phyloP scores from a whole-genome alignment of 768 basidiomycete genomes.

The Dendrothele bispora region DNA sequence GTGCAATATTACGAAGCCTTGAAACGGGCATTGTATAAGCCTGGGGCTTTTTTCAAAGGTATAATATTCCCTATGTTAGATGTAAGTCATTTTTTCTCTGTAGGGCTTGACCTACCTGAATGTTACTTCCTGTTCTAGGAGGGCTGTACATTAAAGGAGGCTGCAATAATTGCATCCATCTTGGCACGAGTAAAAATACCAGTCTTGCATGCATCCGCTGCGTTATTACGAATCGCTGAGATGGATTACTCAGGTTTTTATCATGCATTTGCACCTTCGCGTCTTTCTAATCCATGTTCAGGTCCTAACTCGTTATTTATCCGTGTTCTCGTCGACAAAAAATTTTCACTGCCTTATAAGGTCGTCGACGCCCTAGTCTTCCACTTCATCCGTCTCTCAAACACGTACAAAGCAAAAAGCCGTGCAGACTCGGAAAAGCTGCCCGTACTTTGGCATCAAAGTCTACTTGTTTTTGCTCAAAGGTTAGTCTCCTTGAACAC shows the following conservation, averaged over 20 bases:
- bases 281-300: too few relatives aligned
- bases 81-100: conserved; percentile 44
- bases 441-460: conserved; percentile 99
- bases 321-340: conserved; percentile 95
- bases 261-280: conserved; percentile 15
- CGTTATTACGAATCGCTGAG: conserved; percentile 86
- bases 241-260: conserved; percentile 91
- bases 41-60: conserved; percentile 97
- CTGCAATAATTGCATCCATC: conserved; percentile 90
- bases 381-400: conserved; percentile 96
- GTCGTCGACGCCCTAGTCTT: conserved; percentile 96
- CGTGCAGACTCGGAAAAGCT: conserved; percentile 75
- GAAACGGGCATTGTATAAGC: conserved; percentile 92
- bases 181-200: conserved; percentile 90
- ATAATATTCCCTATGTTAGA: conserved; percentile 94
- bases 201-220: conserved; percentile 95
- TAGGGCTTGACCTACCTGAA: background rate
- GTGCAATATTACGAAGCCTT: conserved; percentile 94
- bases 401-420: conserved; percentile 75
- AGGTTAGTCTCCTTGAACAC: conserved; percentile 50
- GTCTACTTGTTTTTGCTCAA: conserved; percentile 90
- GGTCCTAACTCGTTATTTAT: conserved; percentile 97
- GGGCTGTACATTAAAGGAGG: conserved; percentile 92
- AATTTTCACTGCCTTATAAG: conserved; percentile 96
- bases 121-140: conserved; percentile 23